phyloP scores from a whole-genome alignment of 1,139 yeast genomes.

The Eremothecium cymbalariae region DNA sequence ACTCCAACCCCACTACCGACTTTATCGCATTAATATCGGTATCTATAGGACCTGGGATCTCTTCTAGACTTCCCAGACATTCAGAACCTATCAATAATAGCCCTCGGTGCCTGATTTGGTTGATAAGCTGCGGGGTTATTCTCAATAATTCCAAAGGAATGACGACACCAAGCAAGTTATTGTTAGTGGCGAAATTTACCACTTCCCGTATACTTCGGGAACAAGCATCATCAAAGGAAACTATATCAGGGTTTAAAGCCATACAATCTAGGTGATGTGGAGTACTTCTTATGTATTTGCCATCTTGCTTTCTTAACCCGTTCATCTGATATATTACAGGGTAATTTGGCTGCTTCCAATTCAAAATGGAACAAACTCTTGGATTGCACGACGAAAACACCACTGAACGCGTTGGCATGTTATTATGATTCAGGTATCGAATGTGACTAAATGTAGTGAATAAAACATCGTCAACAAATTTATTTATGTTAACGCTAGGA shows the following conservation, averaged over 20 bases:
- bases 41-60: conserved; percentile 20
- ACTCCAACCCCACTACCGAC: conserved; percentile 55
- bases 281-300: conserved; percentile 36
- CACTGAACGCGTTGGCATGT: conserved; percentile 43
- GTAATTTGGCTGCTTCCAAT: conserved; percentile 98
- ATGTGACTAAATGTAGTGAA: conserved; percentile 73
- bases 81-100: conserved; percentile 58
- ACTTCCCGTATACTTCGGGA: conserved; percentile 55
- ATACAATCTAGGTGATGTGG: conserved; percentile 22
- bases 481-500: conserved; percentile 46
- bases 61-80: conserved; percentile 14
- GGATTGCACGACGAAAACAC: conserved; percentile 84
- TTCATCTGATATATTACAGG: conserved; percentile 85
- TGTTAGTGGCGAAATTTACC: conserved; percentile 63
- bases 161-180: conserved; percentile 77
- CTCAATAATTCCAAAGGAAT: conserved; percentile 63
- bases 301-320: conserved; percentile 40
- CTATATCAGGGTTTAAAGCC: conserved; percentile 18
- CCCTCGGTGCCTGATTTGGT: conserved; percentile 72
- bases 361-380: conserved; percentile 78
- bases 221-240: conserved; percentile 35
- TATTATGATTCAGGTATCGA: conserved; percentile 40
- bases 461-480: conserved; percentile 66
- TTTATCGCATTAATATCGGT: conserved; percentile 71
- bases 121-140: conserved; percentile 68